Evolutionary conservation across 1,284 basidiomycete genomes (phyloP), one percentile per base, ranked within the genome.

Genomic region (Irpex sp.): DNA sequence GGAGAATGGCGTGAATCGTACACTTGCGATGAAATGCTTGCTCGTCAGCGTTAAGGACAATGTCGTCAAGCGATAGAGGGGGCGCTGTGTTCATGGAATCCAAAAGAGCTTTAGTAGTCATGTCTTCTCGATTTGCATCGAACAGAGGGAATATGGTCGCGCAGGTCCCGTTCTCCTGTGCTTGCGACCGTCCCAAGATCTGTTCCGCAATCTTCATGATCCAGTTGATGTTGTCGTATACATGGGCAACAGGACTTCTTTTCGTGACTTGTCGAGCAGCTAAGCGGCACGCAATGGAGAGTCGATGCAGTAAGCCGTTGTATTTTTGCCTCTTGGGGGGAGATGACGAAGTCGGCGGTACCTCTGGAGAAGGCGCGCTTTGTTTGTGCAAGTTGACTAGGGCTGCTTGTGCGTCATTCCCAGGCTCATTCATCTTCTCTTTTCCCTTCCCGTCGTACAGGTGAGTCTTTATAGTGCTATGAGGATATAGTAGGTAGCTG

Each of bases 131-230:
- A 0, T 11, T 26, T 1, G 73, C 73, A 1, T 69, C 65, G 65
- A 65, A 70, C 1, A 72, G 61, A n/a, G 65, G 62, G 26, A 66
- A 69, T 1, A 71, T 64, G 0, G 73, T 74, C 1, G 66, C 68
- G 56, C 71, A 72, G 0, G 74, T 75, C 0, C 74, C 74, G 57
- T 74, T 74, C 52, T 75, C 71, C 56, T 71, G 69, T 4, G 70
- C 64, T 44, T 71, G 69, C 51, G 62, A 62, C 3, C 58, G 57
- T 37, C 64, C 61, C 8, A 65, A 11, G 11, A 59, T 48, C n/a
- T 60, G 59, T 26, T 64, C 59, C 11, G 47, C 51, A 11, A 38
- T 40, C 13, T 58, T 34, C 6, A 47, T 54, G 1, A 52, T 44
- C 21, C 36, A 34, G 52, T 64, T 64, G 56, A 65, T 59, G 55